These are phyloP conservation scores for Hortiboletus flavorubellus DNA, from an alignment of 768 basidiomycete genomes.

Conservation along the genomic window DNA sequence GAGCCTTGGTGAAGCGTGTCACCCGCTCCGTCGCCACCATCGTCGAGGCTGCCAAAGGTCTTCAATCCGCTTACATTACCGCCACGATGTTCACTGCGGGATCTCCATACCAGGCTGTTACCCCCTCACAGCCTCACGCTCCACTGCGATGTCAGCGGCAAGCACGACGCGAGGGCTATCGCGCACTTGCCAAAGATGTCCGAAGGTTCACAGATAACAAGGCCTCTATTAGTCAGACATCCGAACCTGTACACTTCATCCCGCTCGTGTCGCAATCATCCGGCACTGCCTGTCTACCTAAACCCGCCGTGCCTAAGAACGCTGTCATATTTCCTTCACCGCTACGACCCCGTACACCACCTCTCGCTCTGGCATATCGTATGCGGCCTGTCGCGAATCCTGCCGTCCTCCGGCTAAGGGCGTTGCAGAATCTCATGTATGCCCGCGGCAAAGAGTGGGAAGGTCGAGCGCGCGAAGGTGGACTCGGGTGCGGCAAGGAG, in stretches of 20 bases:
- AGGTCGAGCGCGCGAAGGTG: slow-evolving; percentile 46
- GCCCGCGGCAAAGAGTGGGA: slow-evolving; percentile 45
- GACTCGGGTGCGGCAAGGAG: slow-evolving; percentile 54
- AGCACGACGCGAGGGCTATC: slow-evolving; percentile 38
- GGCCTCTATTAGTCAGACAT: slow-evolving; percentile 8
- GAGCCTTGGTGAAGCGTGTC: slow-evolving; percentile 26
- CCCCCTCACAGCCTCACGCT: slow-evolving; percentile 16
- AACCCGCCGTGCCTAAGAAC: slow-evolving; percentile 31
- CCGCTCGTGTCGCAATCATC: slow-evolving; percentile 37
- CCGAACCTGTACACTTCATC: slow-evolving; percentile 38
- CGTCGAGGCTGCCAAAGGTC: slow-evolving; percentile 50
- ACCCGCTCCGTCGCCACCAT: slow-evolving; percentile 39
- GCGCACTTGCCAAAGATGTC: slow-evolving; percentile 43
- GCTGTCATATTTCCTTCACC: slow-evolving; percentile 40
- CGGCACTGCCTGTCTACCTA: slow-evolving; percentile 26
- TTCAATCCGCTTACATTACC: slow-evolving; percentile 57
- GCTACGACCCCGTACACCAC: slow-evolving; percentile 38
- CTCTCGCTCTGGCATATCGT: slow-evolving; percentile 38
- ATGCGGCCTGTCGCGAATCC: slow-evolving; percentile 61
- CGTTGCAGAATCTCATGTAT: slow-evolving; percentile 55
- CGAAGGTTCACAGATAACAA: slow-evolving; percentile 34
- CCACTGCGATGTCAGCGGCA: slow-evolving; percentile 12
- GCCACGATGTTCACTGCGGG: slow-evolving; percentile 49
- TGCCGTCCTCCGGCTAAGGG: slow-evolving; percentile 53
- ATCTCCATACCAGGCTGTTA: slow-evolving; percentile 20